These are phyloP conservation scores for Daldinia childiae DNA, from an alignment of 495 filamentous ascomycete genomes.

Conservation along the genomic window DNA sequence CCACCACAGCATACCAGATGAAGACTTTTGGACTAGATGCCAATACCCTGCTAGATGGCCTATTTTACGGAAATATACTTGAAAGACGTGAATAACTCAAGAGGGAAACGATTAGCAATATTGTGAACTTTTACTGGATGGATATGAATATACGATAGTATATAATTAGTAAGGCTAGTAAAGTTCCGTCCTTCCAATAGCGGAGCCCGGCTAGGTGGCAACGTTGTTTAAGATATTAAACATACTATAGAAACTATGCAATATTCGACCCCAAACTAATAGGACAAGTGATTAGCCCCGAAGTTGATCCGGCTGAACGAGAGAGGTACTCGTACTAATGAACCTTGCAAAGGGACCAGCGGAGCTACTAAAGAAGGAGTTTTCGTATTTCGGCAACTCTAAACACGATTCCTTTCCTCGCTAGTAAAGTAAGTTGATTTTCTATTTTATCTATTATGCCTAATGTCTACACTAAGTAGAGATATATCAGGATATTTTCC, in stretches of 20 bases:
- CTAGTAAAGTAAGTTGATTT: neutral
- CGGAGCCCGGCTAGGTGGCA: neutral
- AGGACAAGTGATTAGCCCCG: neutral
- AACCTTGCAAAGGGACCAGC: neutral
- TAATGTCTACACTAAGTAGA: neutral
- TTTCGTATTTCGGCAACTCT: neutral
- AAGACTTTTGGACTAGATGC: too few species aligned
- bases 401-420: neutral
- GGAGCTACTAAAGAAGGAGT: conserved; percentile 12
- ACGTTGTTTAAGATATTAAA: neutral
- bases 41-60: neutral
- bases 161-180: neutral
- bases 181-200: neutral
- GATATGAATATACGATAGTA: neutral
- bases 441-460: too few species aligned
- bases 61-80: neutral
- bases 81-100: neutral
- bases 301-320: conserved; percentile 18
- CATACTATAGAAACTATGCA: neutral
- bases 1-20: too few species aligned
- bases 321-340: neutral
- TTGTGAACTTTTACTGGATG: neutral
- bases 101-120: neutral
- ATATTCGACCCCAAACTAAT: neutral
- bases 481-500: neutral